These are phyloP conservation scores for Sugiyamaella americana DNA, from an alignment of 805 yeast species.

Conservation along the genomic window DNA sequence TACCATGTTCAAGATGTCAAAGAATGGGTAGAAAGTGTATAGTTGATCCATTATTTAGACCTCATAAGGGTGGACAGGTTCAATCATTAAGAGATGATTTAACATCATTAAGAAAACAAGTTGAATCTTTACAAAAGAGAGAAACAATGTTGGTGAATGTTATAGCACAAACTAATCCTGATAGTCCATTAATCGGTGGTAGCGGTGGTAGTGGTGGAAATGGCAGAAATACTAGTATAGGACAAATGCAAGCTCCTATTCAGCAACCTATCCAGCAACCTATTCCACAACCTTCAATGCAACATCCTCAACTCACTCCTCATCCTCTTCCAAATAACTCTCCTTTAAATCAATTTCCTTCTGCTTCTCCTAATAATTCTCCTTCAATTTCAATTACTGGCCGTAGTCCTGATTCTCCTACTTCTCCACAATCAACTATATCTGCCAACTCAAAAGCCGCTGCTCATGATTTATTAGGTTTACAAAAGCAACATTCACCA, in stretches of 20 bases:
- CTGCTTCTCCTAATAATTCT: background rate
- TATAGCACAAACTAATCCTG: constrained; percentile 18
- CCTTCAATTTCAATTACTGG: background rate
- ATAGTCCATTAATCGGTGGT: constrained; percentile 13
- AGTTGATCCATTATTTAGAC: constrained; percentile 86
- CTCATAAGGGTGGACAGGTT: constrained; percentile 86
- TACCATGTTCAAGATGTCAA: constrained; percentile 77
- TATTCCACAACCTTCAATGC: no score
- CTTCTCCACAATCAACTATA: background rate
- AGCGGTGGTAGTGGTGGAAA: background rate
- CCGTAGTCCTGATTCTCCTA: background rate
- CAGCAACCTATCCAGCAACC: no score
- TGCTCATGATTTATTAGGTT: constrained; percentile 7
- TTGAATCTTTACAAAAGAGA: constrained; percentile 18
- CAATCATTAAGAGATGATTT: constrained; percentile 76
- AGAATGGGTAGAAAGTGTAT: constrained; percentile 76
- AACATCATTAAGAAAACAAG: constrained; percentile 59
- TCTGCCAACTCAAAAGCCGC: constrained; percentile 2
- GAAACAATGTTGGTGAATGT: constrained; percentile 16
- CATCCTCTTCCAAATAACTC: background rate
- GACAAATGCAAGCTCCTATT: no score
- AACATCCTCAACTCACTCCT: no score
- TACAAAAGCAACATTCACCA: background rate
- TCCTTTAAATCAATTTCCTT: background rate
- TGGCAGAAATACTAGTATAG: background rate